Percentiles rank a stretch among this genome's conserved stretches.
phyloP scores from a whole-genome alignment of 2,329 filamentous ascomycete species.

The Claviceps sp. region DNA sequence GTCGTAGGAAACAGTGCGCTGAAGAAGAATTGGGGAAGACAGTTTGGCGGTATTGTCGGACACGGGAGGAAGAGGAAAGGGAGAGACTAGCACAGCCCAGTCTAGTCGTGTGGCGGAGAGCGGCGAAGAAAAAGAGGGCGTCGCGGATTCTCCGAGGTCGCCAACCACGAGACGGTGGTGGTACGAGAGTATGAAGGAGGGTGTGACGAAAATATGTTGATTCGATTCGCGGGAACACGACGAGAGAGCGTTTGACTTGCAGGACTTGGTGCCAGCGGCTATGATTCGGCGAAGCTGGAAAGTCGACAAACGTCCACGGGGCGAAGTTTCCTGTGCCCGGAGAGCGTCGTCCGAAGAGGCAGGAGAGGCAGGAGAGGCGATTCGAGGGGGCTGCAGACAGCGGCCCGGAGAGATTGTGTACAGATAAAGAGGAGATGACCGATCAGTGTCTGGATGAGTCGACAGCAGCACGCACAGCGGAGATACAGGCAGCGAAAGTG shows the following conservation, averaged over 20 bases:
- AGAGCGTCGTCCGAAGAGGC: background rate
- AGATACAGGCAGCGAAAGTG: slow-evolving; percentile 2
- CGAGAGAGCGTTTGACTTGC: background rate
- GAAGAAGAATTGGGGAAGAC: slow-evolving; percentile 79
- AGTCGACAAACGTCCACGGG: background rate
- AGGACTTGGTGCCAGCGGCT: background rate
- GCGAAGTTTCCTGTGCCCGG: background rate
- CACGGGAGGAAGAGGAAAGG: slow-evolving; percentile 5
- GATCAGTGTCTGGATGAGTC: slow-evolving; percentile 1
- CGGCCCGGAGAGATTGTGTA: slow-evolving; percentile 2
- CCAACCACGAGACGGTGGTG: background rate
- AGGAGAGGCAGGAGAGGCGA: background rate
- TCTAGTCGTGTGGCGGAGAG: slow-evolving; percentile 5
- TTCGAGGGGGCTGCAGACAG: background rate
- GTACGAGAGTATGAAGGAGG: background rate
- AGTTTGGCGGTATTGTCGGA: slow-evolving; percentile 75
- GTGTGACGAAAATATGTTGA: background rate
- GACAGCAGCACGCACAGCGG: slow-evolving; percentile 2
- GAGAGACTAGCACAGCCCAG: slow-evolving; percentile 4
- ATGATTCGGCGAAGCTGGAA: background rate
- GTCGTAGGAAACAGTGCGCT: slow-evolving; percentile 85
- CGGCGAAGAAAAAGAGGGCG: slow-evolving; percentile 1
- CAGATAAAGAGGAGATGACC: background rate
- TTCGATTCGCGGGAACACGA: background rate
- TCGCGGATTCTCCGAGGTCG: slow-evolving; percentile 3